Conservation (phyloP, 192 early-diverging fungal genomes). For the Backusella liffmaniae region DNA sequence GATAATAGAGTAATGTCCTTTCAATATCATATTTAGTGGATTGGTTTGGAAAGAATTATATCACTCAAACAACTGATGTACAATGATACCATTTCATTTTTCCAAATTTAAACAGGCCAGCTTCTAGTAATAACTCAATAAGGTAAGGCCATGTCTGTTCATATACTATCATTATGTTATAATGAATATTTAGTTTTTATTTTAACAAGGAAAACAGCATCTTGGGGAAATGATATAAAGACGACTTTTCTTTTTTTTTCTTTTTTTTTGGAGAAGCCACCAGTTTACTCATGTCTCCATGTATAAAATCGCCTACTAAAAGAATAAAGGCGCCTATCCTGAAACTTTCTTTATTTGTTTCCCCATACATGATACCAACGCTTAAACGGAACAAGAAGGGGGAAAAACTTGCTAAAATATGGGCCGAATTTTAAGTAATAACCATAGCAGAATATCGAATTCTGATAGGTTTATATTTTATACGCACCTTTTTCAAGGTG, state of each 20-base stretch:
- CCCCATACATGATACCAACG: neutral
- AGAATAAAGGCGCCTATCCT: neutral
- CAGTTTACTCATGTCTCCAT: neutral
- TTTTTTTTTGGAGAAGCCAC: neutral
- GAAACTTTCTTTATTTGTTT: neutral
- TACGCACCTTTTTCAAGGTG: neutral
- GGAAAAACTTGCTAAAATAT: neutral
- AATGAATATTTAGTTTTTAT: neutral
- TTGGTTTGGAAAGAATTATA: too few species aligned
- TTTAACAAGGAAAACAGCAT: neutral
- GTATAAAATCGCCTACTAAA: neutral
- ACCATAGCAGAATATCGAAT: neutral
- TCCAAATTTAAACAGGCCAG: too few species aligned
- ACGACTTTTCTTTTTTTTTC: neutral
- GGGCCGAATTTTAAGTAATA: neutral
- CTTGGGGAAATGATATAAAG: neutral
- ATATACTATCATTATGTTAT: neutral
- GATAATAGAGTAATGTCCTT: too few species aligned
- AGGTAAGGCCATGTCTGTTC: too few species aligned
- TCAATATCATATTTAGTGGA: too few species aligned
- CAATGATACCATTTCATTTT: too few species aligned
- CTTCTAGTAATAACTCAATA: too few species aligned
- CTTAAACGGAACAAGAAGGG: neutral
- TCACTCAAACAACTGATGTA: too few species aligned
- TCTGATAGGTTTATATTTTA: neutral